Evolutionary conservation across 2,329 filamentous ascomycete genomes (phyloP).

Genomic region (Nigrograna mackinnonii): DNA sequence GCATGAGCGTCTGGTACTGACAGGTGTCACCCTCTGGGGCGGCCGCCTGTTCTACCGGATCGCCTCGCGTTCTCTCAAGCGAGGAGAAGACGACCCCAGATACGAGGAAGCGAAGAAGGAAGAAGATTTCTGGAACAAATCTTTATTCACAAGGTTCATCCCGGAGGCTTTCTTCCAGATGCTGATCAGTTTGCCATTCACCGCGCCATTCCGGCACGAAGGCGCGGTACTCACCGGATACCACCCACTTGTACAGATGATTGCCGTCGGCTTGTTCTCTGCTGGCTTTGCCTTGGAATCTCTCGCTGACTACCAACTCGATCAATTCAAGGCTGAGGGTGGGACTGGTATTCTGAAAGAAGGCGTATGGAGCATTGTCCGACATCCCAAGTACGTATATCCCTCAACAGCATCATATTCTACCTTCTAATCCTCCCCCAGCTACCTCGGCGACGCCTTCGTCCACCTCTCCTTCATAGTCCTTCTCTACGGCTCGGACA

Average conservation of each 20-base stretch:
- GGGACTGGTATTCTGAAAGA: conserved; percentile 52
- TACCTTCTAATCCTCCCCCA: conserved; percentile 23
- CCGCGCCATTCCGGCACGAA: conserved; percentile 56
- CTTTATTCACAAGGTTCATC: conserved; percentile 58
- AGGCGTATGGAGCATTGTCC: conserved; percentile 65
- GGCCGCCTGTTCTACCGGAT: conserved; percentile 60
- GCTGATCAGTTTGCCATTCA: conserved; percentile 61
- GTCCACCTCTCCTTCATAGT: conserved; percentile 64
- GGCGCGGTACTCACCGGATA: conserved; percentile 40
- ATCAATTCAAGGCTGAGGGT: conserved; percentile 51
- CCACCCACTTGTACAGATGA: conserved; percentile 39
- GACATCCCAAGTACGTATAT: conserved; percentile 63
- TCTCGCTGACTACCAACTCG: conserved; percentile 61
- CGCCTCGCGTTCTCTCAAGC: conserved; percentile 50
- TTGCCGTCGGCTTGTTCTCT: conserved; percentile 59
- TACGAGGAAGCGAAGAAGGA: conserved; percentile 58
- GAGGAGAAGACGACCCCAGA: conserved; percentile 60
- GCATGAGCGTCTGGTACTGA: conserved; percentile 59
- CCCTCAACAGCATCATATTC: neutral
- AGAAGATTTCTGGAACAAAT: conserved; percentile 60
- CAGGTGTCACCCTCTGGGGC: conserved; percentile 62
- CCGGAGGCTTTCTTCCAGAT: conserved; percentile 63
- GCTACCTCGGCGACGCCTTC: conserved; percentile 64
- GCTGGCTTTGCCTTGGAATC: conserved; percentile 61
- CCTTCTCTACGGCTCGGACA: conserved; percentile 58